Percentiles rank a stretch among this genome's conserved stretches.
These are phyloP conservation scores for Ophiostoma triangulosporum DNA, from an alignment of 2,329 filamentous ascomycete species.

Conservation along the genomic window DNA sequence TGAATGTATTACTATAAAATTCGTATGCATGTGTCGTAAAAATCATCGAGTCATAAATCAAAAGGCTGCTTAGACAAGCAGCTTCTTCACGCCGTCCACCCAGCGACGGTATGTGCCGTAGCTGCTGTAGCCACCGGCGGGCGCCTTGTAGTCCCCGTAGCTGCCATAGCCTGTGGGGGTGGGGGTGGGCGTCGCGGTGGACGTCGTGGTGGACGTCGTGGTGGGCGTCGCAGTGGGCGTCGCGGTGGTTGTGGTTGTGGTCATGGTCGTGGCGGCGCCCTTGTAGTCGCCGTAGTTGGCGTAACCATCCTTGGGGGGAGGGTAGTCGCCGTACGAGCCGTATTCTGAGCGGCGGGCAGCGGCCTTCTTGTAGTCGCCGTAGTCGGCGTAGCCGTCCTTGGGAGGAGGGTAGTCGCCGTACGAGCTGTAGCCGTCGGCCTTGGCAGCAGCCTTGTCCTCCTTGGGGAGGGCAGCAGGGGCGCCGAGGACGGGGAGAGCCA, in stretches of 20 bases:
- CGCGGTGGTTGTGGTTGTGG: too few relatives aligned
- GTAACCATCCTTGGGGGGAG: not conserved
- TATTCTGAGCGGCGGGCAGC: too few relatives aligned
- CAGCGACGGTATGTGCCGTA: conserved; percentile 11
- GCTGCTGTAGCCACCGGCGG: conserved; percentile 3
- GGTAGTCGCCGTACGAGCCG: conserved; percentile 8
- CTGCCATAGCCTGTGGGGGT: conserved; percentile 3
- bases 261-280: too few relatives aligned
- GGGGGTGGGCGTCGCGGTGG: not conserved
- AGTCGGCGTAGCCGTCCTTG: conserved; percentile 3
- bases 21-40: too few relatives aligned
- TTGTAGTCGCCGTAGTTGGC: conserved; percentile 10
- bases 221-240: too few relatives aligned
- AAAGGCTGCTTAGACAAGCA: not conserved
- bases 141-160: conserved; percentile 8
- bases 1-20: too few relatives aligned
- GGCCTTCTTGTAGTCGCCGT: conserved; percentile 8
- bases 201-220: not conserved
- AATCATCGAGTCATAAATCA: not conserved
- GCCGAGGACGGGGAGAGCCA: conserved; percentile 5
- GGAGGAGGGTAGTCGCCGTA: conserved; percentile 8
- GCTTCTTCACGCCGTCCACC: conserved; percentile 2
- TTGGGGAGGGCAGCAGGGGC: not conserved
- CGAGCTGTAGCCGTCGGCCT: conserved; percentile 1
- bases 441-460: conserved; percentile 1